These are phyloP conservation scores for Massariosphaeria phaeospora DNA, from an alignment of 495 filamentous ascomycete genomes.

Conservation along the genomic window DNA sequence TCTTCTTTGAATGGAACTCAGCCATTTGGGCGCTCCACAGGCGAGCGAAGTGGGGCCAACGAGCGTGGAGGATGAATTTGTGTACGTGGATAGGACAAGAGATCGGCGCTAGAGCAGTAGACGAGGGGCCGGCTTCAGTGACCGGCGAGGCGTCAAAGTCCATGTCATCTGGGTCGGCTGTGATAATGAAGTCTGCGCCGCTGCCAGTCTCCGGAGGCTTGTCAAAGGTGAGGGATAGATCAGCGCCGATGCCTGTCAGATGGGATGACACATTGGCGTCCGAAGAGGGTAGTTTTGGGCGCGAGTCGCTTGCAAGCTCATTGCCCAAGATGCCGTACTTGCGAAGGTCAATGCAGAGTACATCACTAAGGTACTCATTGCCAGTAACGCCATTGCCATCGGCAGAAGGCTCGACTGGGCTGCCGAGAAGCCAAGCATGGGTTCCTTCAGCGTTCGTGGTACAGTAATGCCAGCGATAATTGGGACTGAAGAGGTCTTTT, in stretches of 20 bases:
- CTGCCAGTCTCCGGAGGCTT: slow-evolving; percentile 70
- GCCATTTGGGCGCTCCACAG: slow-evolving; percentile 90
- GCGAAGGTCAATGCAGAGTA: slow-evolving; percentile 82
- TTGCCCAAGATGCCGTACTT: slow-evolving; percentile 85
- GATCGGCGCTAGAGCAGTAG: slow-evolving; percentile 29
- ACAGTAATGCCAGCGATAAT: slow-evolving; percentile 96
- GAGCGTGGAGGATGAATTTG: slow-evolving; percentile 82
- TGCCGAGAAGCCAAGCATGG: slow-evolving; percentile 94
- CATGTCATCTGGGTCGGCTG: slow-evolving; percentile 65
- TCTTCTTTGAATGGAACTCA: slow-evolving; percentile 90
- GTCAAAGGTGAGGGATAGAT: slow-evolving; percentile 82
- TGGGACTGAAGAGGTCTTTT: slow-evolving; percentile 78
- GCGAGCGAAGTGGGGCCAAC: slow-evolving; percentile 94
- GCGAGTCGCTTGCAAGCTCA: slow-evolving; percentile 57
- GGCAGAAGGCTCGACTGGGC: slow-evolving; percentile 64
- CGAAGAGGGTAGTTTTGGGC: slow-evolving; percentile 50
- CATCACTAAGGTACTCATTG: slow-evolving; percentile 89
- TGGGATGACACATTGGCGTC: slow-evolving; percentile 48
- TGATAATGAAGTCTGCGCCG: slow-evolving; percentile 80
- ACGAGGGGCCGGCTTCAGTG: not conserved
- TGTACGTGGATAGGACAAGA: slow-evolving; percentile 91
- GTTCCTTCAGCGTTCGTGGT: slow-evolving; percentile 88
- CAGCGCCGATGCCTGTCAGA: slow-evolving; percentile 65
- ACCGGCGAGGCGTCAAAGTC: slow-evolving; percentile 50
- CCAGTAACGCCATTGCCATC: slow-evolving; percentile 49